These are phyloP conservation scores for Globisporangium splendens DNA, from an alignment of 352 stramenopile species.

Conservation along the genomic window DNA sequence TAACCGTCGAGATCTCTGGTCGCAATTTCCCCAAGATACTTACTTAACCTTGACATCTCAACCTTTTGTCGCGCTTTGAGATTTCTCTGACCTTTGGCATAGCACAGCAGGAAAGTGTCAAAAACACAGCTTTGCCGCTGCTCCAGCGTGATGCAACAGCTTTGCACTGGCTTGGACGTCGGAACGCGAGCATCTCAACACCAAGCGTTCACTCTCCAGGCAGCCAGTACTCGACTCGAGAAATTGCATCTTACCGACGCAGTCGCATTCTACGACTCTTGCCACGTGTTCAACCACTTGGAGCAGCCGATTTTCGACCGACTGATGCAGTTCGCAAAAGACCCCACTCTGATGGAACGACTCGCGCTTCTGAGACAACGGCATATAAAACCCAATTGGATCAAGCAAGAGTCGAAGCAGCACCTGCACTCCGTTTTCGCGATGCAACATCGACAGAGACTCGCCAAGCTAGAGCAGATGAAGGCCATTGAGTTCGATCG, in stretches of 20 bases:
- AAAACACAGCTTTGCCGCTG: conserved; percentile 52
- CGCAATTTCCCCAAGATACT: conserved; percentile 60
- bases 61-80: not conserved
- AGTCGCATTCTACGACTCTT: conserved; percentile 54
- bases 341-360: conserved; percentile 54
- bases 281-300: conserved; percentile 62
- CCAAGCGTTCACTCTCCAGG: conserved; percentile 52
- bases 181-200: conserved; percentile 27
- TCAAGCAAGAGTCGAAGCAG: conserved; percentile 42
- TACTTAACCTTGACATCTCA: not conserved
- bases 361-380: conserved; percentile 46
- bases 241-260: conserved; percentile 58
- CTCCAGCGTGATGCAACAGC: conserved; percentile 44
- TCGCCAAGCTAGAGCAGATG: conserved; percentile 35
- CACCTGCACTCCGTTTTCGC: conserved; percentile 52
- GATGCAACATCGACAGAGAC: conserved; percentile 30
- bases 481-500: conserved; percentile 32
- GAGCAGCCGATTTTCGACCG: conserved; percentile 68
- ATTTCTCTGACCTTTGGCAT: not conserved
- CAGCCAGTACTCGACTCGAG: conserved; percentile 31
- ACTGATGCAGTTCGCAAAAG: conserved; percentile 61
- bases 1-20: conserved; percentile 51
- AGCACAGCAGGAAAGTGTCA: conserved; percentile 47
- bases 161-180: conserved; percentile 32
- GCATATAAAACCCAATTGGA: conserved; percentile 40